Conservation (phyloP, 495 filamentous ascomycete genomes). For the Parathielavia appendiculata region DNA sequence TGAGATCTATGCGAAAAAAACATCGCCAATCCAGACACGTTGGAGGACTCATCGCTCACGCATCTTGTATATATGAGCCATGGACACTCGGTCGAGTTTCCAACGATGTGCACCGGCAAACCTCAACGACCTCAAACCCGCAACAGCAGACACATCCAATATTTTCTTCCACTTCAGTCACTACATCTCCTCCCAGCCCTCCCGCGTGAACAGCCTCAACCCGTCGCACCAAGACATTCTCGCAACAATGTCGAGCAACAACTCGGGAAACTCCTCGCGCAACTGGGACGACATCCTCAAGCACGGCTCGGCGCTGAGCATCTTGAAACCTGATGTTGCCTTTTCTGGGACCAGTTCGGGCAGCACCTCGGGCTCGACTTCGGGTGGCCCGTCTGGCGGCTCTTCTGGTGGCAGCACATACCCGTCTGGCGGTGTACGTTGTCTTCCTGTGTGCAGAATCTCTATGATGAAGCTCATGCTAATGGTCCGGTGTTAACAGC, state of each 20-base stretch:
- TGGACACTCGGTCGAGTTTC: not conserved
- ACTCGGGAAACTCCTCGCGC: not conserved
- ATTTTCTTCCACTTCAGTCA: not conserved
- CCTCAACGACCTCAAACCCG: not conserved
- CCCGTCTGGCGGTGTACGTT: conserved; percentile 7
- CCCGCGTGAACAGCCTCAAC: not conserved
- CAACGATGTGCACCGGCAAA: conserved; percentile 1
- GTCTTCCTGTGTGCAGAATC: not conserved
- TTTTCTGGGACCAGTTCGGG: conserved; percentile 11
- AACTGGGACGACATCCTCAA: conserved; percentile 22
- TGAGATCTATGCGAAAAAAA: not conserved
- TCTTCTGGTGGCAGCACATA: conserved; percentile 2
- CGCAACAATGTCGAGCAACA: conserved; percentile 13
- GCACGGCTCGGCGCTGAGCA: conserved; percentile 16
- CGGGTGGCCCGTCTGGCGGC: conserved; percentile 5
- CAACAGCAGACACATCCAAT: not conserved
- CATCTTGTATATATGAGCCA: conserved; percentile 1
- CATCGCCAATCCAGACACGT: not conserved
- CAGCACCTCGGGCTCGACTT: conserved; percentile 6
- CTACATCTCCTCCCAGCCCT: not conserved
- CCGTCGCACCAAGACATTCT: not conserved
- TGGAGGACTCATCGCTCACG: not conserved
- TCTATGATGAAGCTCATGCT: not conserved
- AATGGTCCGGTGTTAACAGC: not conserved
- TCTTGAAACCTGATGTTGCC: conserved; percentile 20